Conservation (phyloP, 2,329 filamentous ascomycete genomes). For the Cytospora paraplurivora region DNA sequence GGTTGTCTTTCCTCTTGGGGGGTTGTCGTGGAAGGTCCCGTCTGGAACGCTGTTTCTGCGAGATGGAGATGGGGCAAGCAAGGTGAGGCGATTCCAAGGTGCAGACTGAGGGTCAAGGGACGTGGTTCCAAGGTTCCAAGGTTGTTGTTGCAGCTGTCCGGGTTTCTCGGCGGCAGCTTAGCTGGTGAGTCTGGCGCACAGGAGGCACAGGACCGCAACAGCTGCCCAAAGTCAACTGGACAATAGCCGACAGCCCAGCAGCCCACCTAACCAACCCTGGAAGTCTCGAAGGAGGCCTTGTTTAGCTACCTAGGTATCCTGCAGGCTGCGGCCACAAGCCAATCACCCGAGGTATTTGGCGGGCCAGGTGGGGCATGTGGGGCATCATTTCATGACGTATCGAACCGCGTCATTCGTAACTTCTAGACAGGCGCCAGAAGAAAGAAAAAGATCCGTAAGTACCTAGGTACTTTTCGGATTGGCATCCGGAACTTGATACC, state of each 20-base stretch:
- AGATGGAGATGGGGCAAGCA: neutral
- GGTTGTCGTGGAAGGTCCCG: neutral
- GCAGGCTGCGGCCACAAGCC: neutral
- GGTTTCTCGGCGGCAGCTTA: neutral
- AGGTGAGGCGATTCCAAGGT: neutral
- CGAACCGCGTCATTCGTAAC: slow-evolving; percentile 12
- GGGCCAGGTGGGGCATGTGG: neutral
- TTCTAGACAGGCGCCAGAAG: neutral
- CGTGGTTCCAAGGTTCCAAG: slow-evolving; percentile 1
- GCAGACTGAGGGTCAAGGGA: neutral
- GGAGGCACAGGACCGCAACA: too few species aligned
- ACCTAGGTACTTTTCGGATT: too few species aligned
- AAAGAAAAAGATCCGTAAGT: neutral
- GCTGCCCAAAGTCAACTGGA: too few species aligned
- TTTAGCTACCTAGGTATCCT: neutral
- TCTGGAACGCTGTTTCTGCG: neutral
- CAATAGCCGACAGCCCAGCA: too few species aligned
- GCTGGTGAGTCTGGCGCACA: neutral
- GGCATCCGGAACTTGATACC: too few species aligned
- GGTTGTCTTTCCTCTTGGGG: neutral
- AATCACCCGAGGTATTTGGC: neutral
- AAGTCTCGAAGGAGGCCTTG: too few species aligned
- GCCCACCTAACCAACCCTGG: too few species aligned
- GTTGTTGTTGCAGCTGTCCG: neutral
- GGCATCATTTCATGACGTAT: slow-evolving; percentile 10